Evolutionary conservation across 2,329 filamentous ascomycete species (phyloP).

Genomic region (Tolypocladium paradoxum): DNA sequence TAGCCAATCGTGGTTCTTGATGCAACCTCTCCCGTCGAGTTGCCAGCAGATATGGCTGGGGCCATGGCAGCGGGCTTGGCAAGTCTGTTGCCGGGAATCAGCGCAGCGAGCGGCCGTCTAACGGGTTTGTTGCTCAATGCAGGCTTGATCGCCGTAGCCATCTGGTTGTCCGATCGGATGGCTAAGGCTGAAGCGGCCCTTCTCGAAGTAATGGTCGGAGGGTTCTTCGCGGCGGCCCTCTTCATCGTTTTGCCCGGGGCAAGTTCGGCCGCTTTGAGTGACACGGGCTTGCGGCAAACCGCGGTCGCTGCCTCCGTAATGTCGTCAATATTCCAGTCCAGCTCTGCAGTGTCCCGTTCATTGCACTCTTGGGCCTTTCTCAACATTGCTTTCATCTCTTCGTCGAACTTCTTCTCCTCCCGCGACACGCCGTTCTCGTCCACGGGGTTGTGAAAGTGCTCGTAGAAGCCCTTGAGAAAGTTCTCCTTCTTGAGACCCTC

Average conservation of each 20-base stretch:
- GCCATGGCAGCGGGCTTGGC: slow-evolving; percentile 29
- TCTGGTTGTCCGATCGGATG: neutral
- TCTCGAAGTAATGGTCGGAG: slow-evolving; percentile 29
- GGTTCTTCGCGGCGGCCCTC: slow-evolving; percentile 9
- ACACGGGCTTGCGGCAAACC: neutral
- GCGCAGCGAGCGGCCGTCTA: slow-evolving; percentile 18
- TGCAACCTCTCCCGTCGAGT: slow-evolving; percentile 50
- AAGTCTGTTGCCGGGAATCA: slow-evolving; percentile 18
- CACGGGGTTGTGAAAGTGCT: slow-evolving; percentile 49
- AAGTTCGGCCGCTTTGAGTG: neutral
- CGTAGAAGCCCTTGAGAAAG: slow-evolving; percentile 49
- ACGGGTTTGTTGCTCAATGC: neutral
- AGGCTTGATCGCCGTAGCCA: neutral
- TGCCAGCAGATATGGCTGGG: slow-evolving; percentile 41
- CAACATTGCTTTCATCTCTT: slow-evolving; percentile 37
- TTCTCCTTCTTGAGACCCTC: slow-evolving; percentile 48
- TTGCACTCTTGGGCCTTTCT: slow-evolving; percentile 56
- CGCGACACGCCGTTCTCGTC: slow-evolving; percentile 57
- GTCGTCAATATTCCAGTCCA: slow-evolving; percentile 50
- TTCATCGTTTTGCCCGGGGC: slow-evolving; percentile 1
- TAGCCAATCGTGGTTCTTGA: slow-evolving; percentile 82
- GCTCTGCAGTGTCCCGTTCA: slow-evolving; percentile 51
- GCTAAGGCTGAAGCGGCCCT: slow-evolving; percentile 43
- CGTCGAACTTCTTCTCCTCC: slow-evolving; percentile 49
- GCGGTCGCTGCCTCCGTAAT: slow-evolving; percentile 32